phyloP scores from a whole-genome alignment of 352 stramenopile genomes.

The Globisporangium acanthophoron region DNA sequence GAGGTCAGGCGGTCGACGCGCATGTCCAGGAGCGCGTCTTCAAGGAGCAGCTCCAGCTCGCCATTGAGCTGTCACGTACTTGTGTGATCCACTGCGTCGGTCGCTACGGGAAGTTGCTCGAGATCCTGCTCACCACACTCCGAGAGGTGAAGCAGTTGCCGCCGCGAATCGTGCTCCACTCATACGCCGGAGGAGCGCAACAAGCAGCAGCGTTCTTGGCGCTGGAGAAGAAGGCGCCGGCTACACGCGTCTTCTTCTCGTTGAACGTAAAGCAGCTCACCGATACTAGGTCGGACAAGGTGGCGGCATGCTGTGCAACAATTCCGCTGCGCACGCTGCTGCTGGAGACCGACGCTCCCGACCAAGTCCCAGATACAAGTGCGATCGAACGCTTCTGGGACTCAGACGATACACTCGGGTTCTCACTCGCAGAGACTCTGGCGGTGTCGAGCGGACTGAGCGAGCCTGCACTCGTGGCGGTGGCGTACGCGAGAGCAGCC shows the following conservation, averaged over 20 bases:
- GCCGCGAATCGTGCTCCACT: constrained; percentile 59
- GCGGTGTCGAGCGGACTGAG: constrained; percentile 20
- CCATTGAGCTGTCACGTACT: constrained; percentile 35
- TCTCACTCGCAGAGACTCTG: constrained; percentile 1
- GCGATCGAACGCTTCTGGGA: not conserved
- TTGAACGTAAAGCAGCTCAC: constrained; percentile 68
- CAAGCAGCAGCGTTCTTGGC: constrained; percentile 50
- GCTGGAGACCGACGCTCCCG: constrained; percentile 70
- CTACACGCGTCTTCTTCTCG: constrained; percentile 61
- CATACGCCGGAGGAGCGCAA: constrained; percentile 50
- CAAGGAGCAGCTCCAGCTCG: constrained; percentile 43
- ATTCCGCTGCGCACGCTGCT: constrained; percentile 45
- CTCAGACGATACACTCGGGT: not conserved
- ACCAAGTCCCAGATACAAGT: constrained; percentile 35
- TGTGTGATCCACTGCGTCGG: constrained; percentile 77
- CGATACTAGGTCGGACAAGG: constrained; percentile 30
- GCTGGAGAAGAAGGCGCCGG: constrained; percentile 17
- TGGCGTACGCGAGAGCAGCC: constrained; percentile 39
- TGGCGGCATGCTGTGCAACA: constrained; percentile 25
- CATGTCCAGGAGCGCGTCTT: constrained; percentile 46
- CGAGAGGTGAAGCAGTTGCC: constrained; percentile 21
- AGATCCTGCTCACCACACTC: constrained; percentile 31
- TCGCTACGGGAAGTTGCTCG: constrained; percentile 58
- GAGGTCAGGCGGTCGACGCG: constrained; percentile 37
- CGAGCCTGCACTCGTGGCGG: constrained; percentile 44